Base-by-base conservation (phyloP, 179 eudicot species). In the Silene coronaria region DNA sequence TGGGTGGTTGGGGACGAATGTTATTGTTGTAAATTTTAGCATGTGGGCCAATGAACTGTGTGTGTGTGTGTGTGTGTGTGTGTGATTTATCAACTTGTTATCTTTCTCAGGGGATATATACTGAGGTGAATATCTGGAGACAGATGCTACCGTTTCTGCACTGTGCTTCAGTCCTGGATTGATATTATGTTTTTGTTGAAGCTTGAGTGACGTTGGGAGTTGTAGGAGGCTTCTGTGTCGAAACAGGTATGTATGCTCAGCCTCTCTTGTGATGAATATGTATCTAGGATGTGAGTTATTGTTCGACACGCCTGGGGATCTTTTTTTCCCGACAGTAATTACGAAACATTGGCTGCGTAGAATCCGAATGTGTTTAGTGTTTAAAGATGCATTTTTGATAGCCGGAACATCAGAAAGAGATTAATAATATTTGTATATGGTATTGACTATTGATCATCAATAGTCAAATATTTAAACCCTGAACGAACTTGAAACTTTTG, bases 141-240 rank as follows among this genome's bases (percentile, higher is more conserved):
- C 82, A 68, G 88, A 76, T 87, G 87, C 85, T 79, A 78, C 81
- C 81, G 78, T 79, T 81, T 87, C 89, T 82, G 77, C 91, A 83
- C 73, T 85, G 72, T 82, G 77, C 82, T 74, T 79, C 79, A 83
- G 89, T 83, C 83, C 82, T 85, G 83, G 89, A 80, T 79, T 84
- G 88, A 86, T 85, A 71, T 82, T 82, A 83, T 66, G 86, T 91
- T 89, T 81, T 87, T 86, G 60, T 81, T 88, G 91, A 87, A 82
- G 82, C 85, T 81, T 86, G 86, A 77, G 84, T 85, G 90, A 85
- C 82, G 83, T 84, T 86, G 89, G 88, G 74, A 87, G 80, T 86
- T 42, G 80, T 88, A 84, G 92, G 91, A 77, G 92, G 96, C 90
- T 79, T 87, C 82, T 84, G 88, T 84, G 80, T 70, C 83, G 77